Evolutionary conservation across 2,329 filamentous ascomycete genomes (phyloP), one percentile per base, ranked within the genome.

Genomic region (Epichloe uncinata): DNA sequence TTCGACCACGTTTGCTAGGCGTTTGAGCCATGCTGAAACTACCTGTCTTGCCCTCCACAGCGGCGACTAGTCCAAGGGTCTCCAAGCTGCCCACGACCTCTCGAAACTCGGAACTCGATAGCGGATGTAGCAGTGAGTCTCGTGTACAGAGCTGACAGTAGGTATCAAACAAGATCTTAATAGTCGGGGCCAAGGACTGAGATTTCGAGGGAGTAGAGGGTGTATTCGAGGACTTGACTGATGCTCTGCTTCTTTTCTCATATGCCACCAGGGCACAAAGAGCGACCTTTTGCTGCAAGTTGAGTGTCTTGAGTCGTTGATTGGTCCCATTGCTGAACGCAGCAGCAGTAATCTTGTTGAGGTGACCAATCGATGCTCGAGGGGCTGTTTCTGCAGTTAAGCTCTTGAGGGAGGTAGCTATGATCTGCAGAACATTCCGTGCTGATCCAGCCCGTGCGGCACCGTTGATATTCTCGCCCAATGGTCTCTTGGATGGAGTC

Each of bases 241-340:
- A 59, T 7, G 70, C 70, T 45, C 79, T 74, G 56, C 79, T 84
- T 54, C 81, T 81, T 58, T 85, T 87, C 64, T 96, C 90, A n/a
- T 93, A 79, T 2, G 88, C 87, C 38, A 91, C 77, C 13, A 98
- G 74, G 0, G 91, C 81, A 69, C 93, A 98, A 9, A 98, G 75
- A 0, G 91, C 89, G 4, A 91, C 93, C 66, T 95, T 97, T 66
- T 98, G 93, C 63, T 98, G 94, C 2, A 98, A 75, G 63, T 97
- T 98, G 50, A 98, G 78, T 4, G 83, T 82, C 65, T 86, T 84
- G 13, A 98, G 79, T 51, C 93, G 81, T 58, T 96, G 88, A 12
- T 76, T 79, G 1, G 89, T 85, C 36, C 90, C 90, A 58, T 96
- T 91, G 63, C 86, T 87, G 66, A 98, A 96, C 1, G 88, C 86